A percentile compares a stretch with the other conserved stretches of the same genome.
These are phyloP conservation scores for Schizothecium vesticola DNA, from an alignment of 495 filamentous ascomycete species.

Conservation along the genomic window DNA sequence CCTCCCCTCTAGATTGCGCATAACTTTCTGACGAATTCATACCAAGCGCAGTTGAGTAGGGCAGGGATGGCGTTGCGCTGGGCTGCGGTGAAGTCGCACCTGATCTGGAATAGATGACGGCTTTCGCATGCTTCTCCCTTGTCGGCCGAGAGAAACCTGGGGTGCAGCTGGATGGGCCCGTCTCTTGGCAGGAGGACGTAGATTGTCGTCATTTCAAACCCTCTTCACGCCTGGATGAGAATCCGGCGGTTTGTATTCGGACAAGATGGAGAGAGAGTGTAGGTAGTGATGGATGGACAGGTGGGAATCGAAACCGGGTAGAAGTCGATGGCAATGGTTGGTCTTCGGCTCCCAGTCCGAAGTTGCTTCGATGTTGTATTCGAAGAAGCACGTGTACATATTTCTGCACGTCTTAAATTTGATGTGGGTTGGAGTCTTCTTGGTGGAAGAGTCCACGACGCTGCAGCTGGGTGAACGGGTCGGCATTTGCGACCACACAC, in stretches of 20 bases:
- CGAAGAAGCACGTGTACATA: neutral
- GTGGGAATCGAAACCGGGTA: neutral
- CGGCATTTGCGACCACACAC: conserved; percentile 12
- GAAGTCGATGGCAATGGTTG: neutral
- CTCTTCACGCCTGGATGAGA: neutral
- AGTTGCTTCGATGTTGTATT: neutral
- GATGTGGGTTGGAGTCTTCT: neutral
- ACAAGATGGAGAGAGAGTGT: neutral
- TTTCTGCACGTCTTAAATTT: neutral
- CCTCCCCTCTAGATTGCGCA: conserved; percentile 4
- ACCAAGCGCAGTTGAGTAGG: conserved; percentile 3
- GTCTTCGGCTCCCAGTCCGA: neutral
- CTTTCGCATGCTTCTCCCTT: neutral
- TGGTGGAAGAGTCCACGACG: neutral
- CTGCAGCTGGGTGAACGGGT: conserved; percentile 13
- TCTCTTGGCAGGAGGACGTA: conserved; percentile 2
- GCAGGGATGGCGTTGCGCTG: neutral
- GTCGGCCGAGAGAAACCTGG: conserved; percentile 5
- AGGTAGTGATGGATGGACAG: neutral
- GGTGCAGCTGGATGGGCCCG: conserved; percentile 5
- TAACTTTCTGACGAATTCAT: neutral
- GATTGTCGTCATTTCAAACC: neutral
- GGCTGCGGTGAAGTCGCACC: neutral
- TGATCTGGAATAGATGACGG: conserved; percentile 16
- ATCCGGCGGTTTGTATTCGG: neutral